A percentile compares a stretch with the other conserved stretches of the same genome.
These are phyloP conservation scores for Blastocystis sp. DNA, from an alignment of 352 stramenopile species.

Conservation along the genomic window DNA sequence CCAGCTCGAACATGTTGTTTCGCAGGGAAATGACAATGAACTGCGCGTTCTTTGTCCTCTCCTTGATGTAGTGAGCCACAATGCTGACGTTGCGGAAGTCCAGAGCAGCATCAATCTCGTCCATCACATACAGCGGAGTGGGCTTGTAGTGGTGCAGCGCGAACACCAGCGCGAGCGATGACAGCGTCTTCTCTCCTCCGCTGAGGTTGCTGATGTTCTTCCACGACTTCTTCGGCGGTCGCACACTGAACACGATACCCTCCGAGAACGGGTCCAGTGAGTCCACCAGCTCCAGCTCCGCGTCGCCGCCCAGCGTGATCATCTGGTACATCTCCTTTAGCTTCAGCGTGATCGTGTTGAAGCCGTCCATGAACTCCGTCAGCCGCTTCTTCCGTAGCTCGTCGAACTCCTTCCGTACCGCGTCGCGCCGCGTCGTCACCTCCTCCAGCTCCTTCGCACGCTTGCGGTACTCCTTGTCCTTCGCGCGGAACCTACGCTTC, in stretches of 20 bases:
- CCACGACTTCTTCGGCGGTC: conserved; percentile 98
- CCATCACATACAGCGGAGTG: conserved; percentile 90
- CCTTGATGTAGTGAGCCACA: conserved; percentile 99
- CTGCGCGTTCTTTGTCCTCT: conserved; percentile 96
- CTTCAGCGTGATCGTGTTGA: conserved; percentile 95
- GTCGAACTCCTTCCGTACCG: conserved; percentile 88
- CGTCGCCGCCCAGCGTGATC: conserved; percentile 91
- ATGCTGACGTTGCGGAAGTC: conserved; percentile 99
- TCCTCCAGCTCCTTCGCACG: conserved; percentile 89
- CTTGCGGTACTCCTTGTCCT: conserved; percentile 89
- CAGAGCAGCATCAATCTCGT: conserved; percentile 86
- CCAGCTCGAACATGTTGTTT: conserved; percentile 99
- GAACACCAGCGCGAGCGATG: conserved; percentile 97
- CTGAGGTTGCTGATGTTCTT: conserved; percentile 99
- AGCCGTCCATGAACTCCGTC: conserved; percentile 98
- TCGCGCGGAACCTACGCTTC: conserved; percentile 74
- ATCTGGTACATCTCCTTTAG: conserved; percentile 97
- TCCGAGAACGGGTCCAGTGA: conserved; percentile 97
- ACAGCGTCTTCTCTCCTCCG: conserved; percentile 97
- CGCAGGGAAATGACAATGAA: conserved; percentile 99
- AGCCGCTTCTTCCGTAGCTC: conserved; percentile 90
- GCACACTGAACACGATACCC: conserved; percentile 95
- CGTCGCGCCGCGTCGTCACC: conserved; percentile 86
- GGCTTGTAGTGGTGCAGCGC: conserved; percentile 99
- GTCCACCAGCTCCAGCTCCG: conserved; percentile 97